Percentiles rank a stretch among this genome's conserved stretches.
These are phyloP conservation scores for Trichoderma atroviride DNA, from an alignment of 2,329 filamentous ascomycete species.

Conservation along the genomic window DNA sequence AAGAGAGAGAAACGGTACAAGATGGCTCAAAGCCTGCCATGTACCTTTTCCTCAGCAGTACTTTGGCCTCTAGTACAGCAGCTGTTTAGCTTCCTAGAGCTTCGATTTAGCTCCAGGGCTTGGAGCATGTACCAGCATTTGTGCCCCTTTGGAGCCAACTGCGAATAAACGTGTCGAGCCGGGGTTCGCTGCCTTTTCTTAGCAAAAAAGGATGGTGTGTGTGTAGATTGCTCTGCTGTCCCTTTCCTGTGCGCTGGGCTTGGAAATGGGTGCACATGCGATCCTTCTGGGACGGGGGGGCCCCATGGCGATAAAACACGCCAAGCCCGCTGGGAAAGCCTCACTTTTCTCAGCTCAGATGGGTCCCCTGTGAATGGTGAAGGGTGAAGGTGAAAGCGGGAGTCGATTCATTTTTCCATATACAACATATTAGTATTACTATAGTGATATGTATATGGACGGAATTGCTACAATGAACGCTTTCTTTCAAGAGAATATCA, in stretches of 20 bases:
- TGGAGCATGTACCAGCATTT: not conserved
- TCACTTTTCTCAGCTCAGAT: constrained; percentile 19
- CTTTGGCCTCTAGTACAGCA: not conserved
- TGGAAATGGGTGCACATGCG: not conserved
- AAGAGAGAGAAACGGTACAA: not conserved
- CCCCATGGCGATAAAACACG: constrained; percentile 23
- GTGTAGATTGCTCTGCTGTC: not conserved
- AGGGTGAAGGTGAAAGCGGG: not conserved
- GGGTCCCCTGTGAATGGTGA: not conserved
- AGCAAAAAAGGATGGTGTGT: not conserved
- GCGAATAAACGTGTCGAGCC: not conserved
- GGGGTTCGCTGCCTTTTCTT: not conserved
- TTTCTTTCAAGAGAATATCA: no score
- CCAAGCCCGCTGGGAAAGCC: constrained; percentile 13
- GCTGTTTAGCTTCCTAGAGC: not conserved
- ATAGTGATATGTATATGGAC: no score
- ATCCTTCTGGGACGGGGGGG: not conserved
- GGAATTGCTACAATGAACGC: no score
- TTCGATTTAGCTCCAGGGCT: not conserved
- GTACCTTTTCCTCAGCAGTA: constrained; percentile 14
- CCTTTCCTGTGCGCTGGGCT: not conserved
- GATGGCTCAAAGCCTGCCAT: not conserved
- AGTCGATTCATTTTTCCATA: not conserved
- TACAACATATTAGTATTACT: no score
- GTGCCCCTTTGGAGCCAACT: not conserved